Evolutionary conservation across 2,329 filamentous ascomycete genomes (phyloP).

Genomic region (Nemania sp.): DNA sequence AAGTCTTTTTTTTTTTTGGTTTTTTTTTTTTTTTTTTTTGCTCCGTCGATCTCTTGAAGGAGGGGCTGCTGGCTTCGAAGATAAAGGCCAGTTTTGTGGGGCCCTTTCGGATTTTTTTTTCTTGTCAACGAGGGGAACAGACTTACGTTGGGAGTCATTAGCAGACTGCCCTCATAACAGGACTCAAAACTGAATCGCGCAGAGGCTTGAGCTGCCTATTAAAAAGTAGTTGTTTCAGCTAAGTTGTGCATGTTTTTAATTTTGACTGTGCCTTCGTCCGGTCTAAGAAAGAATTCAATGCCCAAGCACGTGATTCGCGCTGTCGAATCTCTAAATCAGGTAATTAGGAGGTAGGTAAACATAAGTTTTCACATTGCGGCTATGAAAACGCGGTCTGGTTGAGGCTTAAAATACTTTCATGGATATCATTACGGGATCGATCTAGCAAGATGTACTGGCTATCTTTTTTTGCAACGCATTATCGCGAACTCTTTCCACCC

Average conservation of each 20-base stretch:
- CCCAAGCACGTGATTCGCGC: conserved; percentile 32
- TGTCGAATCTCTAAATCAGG: background rate
- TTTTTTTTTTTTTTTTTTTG: background rate
- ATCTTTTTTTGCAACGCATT: conserved; percentile 24
- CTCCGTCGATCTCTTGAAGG: background rate
- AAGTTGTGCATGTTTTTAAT: no score
- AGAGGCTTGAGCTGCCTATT: background rate
- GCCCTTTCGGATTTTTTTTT: background rate
- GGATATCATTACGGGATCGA: conserved; percentile 24
- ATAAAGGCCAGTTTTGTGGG: conserved; percentile 12
- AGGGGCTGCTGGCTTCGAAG: conserved; percentile 13
- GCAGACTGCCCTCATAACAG: conserved; percentile 15
- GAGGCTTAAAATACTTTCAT: background rate
- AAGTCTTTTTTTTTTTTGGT: background rate
- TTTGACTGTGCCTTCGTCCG: no score
- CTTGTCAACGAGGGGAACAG: background rate
- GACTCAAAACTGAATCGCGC: conserved; percentile 5
- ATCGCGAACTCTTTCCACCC: conserved; percentile 16
- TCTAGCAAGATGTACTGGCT: conserved; percentile 22
- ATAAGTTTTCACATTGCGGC: background rate
- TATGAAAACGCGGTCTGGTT: background rate
- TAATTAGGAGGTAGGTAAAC: no score
- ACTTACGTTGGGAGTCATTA: conserved; percentile 37
- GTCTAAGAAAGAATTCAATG: background rate
- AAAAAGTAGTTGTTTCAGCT: background rate